Evolutionary conservation across 306 rosid genomes (phyloP).

Genomic region (Mucuna pruriens): DNA sequence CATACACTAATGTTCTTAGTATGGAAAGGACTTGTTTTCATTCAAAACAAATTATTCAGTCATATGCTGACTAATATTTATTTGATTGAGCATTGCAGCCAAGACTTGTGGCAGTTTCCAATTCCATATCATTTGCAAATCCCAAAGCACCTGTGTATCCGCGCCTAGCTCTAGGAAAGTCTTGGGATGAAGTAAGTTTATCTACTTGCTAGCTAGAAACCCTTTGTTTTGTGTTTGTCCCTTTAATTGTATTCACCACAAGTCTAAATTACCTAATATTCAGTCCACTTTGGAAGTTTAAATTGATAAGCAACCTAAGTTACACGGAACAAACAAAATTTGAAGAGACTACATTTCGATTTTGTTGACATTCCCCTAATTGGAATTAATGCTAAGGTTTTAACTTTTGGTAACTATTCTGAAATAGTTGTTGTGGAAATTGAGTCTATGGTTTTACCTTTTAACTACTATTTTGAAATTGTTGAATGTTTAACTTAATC

Average conservation of each 20-base stretch:
- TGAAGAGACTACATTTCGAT: not conserved
- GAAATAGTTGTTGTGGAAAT: not conserved
- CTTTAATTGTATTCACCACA: not conserved
- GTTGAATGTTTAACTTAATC: conserved; percentile 23
- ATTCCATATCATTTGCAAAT: conserved; percentile 58
- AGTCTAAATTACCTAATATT: not conserved
- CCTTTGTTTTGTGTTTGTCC: not conserved
- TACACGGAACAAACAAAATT: not conserved
- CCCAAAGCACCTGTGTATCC: conserved; percentile 80
- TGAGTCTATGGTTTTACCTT: not conserved
- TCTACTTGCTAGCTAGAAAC: not conserved
- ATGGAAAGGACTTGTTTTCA: not conserved
- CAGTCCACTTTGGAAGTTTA: not conserved
- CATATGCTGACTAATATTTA: conserved; percentile 5
- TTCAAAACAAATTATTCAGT: not conserved
- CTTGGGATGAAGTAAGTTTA: conserved; percentile 76
- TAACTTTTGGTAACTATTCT: not conserved
- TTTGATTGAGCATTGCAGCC: conserved; percentile 51
- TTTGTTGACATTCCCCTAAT: not conserved
- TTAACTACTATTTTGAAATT: not conserved
- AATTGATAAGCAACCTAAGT: not conserved
- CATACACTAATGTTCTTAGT: not conserved
- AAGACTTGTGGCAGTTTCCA: conserved; percentile 70
- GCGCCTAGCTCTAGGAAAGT: conserved; percentile 77
- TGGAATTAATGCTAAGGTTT: not conserved